Evolutionary conservation across 441 rosid species (phyloP), one percentile per base, ranked within the genome.

Genomic region (Francoa sonchifolia): DNA sequence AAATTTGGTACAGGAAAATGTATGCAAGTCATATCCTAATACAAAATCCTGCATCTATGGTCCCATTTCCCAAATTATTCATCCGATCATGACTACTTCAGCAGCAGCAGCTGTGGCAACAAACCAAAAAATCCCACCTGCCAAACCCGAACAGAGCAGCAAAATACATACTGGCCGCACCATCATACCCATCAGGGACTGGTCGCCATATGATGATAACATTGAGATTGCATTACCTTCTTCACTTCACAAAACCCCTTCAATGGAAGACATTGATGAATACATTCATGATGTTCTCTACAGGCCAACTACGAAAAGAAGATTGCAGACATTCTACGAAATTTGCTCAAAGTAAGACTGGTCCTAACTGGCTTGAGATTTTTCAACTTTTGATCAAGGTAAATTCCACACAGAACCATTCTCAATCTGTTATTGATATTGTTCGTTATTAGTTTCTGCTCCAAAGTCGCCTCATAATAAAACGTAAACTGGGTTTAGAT

Each of bases 161-260:
- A n/a, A n/a, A n/a, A n/a, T n/a, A n/a, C n/a, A n/a, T n/a, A n/a
- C n/a, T n/a, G n/a, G n/a, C n/a, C n/a, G n/a, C n/a, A n/a, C n/a
- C n/a, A n/a, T n/a, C 8, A 14, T 19, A 5, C 13, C 16, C 37
- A 11, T 10, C 10, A 11, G 8, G 37, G 8, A 33, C 37, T 33
- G 37, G 37, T 33, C 37, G 7, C 37, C 37, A 13, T 14, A n/a
- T 33, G 37, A 33, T 6, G 37, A 33, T 33, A 19, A 19, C 18
- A 33, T 33, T 14, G 37, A 13, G 37, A 33, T 33, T 33, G 37
- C 37, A 5, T 33, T 19, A 13, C 8, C 37, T 13, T 13, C 37
- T 4, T 3, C 5, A 5, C 18, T 5, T 33, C 19, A 13, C 37
- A 33, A 14, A 14, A 8, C 8, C 9, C 14, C 19, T 0, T 33